Percentiles rank a stretch among this genome's conserved stretches.
phyloP scores from a whole-genome alignment of 2,329 filamentous ascomycete genomes.

The Aspergillus piperis region DNA sequence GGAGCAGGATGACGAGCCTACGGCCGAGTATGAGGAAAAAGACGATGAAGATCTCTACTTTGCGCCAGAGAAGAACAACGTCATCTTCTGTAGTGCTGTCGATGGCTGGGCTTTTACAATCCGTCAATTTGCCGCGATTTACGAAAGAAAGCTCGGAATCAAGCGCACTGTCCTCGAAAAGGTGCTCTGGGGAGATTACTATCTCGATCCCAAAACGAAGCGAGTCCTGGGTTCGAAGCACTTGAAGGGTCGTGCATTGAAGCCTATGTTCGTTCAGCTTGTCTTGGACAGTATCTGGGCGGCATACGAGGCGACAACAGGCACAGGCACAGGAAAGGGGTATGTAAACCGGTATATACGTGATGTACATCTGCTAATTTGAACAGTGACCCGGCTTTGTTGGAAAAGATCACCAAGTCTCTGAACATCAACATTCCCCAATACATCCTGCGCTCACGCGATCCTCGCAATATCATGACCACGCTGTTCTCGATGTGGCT shows the following conservation, averaged over 20 bases:
- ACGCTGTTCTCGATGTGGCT: constrained; percentile 89
- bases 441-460: constrained; percentile 81
- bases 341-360: constrained; percentile 40
- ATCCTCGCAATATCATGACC: constrained; percentile 79
- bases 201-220: constrained; percentile 95
- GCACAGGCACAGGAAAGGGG: constrained; percentile 79
- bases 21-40: constrained; percentile 75
- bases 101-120: constrained; percentile 99
- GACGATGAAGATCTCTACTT: constrained; percentile 98
- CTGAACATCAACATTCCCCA: constrained; percentile 78
- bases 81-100: constrained; percentile 96
- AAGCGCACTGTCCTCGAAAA: constrained; percentile 86
- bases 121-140: constrained; percentile 86
- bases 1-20: constrained; percentile 48
- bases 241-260: constrained; percentile 84
- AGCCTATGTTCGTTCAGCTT: constrained; percentile 96
- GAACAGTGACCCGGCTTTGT: constrained; percentile 68
- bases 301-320: constrained; percentile 86
- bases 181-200: constrained; percentile 95
- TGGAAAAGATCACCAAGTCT: constrained; percentile 95
- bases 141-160: constrained; percentile 96
- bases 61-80: constrained; percentile 96
- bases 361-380: constrained; percentile 33
- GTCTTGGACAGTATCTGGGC: constrained; percentile 97
- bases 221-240: constrained; percentile 88